Evolutionary conservation across 179 eudicot species (phyloP).

Genomic region (Spinacia oleracea): DNA sequence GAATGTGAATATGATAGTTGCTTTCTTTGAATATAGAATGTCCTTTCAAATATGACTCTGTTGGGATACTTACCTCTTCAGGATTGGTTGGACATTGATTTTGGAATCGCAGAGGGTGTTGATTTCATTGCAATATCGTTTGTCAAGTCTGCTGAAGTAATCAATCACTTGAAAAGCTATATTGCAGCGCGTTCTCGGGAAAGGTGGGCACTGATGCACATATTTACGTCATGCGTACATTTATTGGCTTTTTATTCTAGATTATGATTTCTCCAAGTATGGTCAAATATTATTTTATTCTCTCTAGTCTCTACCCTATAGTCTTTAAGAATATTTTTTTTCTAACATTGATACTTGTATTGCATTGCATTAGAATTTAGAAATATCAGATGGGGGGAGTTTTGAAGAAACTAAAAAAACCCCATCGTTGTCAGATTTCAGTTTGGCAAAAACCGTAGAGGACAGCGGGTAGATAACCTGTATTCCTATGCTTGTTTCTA

Average conservation of each 20-base stretch:
- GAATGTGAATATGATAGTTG: background rate
- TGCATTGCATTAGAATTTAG: too few species aligned
- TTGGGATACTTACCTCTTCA: too few species aligned
- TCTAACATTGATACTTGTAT: too few species aligned
- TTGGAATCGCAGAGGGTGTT: conserved; percentile 83
- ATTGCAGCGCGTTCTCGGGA: conserved; percentile 68
- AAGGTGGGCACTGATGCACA: conserved; percentile 48
- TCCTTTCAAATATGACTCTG: conserved; percentile 5
- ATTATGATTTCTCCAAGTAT: too few species aligned
- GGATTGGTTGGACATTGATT: conserved; percentile 97
- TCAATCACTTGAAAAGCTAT: conserved; percentile 79
- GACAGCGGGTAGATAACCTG: background rate
- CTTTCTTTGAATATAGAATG: background rate
- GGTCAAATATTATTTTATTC: background rate
- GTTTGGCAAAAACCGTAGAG: background rate
- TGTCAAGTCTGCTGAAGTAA: conserved; percentile 90
- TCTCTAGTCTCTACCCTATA: too few species aligned
- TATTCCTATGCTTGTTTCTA: background rate
- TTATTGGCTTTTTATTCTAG: background rate
- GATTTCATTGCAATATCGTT: conserved; percentile 87
- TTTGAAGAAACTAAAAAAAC: background rate
- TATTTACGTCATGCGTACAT: too few species aligned
- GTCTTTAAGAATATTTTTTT: background rate
- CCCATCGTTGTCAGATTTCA: background rate
- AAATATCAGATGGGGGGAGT: background rate